Evolutionary conservation across 441 rosid genomes (phyloP), one percentile per base, ranked within the genome.

Genomic region (Bruguiera hainesii): DNA sequence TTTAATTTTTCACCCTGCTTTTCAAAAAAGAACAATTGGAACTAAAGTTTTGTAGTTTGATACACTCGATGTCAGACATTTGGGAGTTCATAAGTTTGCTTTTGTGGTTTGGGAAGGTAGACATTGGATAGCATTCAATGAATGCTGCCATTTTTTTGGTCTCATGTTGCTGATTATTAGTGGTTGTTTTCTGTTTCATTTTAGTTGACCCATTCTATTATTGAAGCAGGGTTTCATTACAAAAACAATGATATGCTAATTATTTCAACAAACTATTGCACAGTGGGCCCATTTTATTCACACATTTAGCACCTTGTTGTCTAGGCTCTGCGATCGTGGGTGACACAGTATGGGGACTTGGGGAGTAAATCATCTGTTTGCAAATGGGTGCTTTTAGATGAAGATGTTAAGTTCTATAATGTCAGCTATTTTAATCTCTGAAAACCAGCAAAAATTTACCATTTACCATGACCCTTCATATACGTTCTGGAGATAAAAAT

Each of bases 11-110:
- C 29, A 6, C 18, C 19, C 16, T 46, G 23, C n/a, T 62, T 16
- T 31, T 0, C 9, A 19, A 11, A 39, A 13, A 39, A 39, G 15
- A 13, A 11, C 0, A 39, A 39, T 10, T 3, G 48, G 1, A 13
- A 39, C 48, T 39, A 11, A 13, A 11, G 48, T 37, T 39, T 5
- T 20, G 15, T 61, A 31, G 25, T 60, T 59, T 35, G 37, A 51
- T 35, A 51, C 26, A 31, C 35, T 51, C 61, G 50, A 50, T 31
- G 18, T 18, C 2, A 1, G 35, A 9, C 23, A 20, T 18, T 64
- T 33, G 23, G 64, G 58, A 62, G 5, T 48, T 71, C 46, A 53
- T 56, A 63, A 30, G 13, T 30, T 56, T 25, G 49, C 21, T 25
- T 35, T 25, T 35, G 10, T 58, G 49, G 49, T 23, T 20, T 21